Conservation (phyloP, 164 flowering plant genomes). For the Warburgia ugandensis region DNA sequence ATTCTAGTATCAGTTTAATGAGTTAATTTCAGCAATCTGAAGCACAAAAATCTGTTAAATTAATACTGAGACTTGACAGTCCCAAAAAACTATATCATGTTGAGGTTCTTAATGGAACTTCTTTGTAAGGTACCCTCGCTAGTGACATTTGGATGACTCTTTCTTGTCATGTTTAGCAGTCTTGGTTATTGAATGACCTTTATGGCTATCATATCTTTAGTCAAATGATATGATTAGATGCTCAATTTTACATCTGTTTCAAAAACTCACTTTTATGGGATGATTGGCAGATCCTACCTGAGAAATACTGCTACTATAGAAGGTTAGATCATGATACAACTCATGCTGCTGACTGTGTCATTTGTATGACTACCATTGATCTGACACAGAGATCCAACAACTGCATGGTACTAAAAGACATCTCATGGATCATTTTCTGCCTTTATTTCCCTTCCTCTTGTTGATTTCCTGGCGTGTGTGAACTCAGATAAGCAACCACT, state of each 20-base stretch:
- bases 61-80: too few relatives aligned
- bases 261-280: constrained; percentile 6
- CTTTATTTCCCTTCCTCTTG: not conserved
- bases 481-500: constrained; percentile 1
- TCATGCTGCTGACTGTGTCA: constrained; percentile 75
- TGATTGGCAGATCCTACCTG: constrained; percentile 79
- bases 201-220: not conserved
- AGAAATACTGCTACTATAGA: constrained; percentile 86
- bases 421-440: too few relatives aligned
- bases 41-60: too few relatives aligned
- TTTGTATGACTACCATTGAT: constrained; percentile 93
- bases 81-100: too few relatives aligned
- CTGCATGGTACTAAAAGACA: constrained; percentile 81
- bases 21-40: too few relatives aligned
- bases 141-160: too few relatives aligned
- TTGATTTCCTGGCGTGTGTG: not conserved
- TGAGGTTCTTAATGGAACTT: too few relatives aligned
- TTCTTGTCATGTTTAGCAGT: too few relatives aligned
- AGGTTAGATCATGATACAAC: constrained; percentile 45
- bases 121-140: too few relatives aligned
- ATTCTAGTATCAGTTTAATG: too few relatives aligned
- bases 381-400: constrained; percentile 55
- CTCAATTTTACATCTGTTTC: not conserved
- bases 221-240: not conserved
- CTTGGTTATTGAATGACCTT: not conserved